phyloP scores from a whole-genome alignment of 1,284 basidiomycete genomes.

The Cryptococcus deneoformans region DNA sequence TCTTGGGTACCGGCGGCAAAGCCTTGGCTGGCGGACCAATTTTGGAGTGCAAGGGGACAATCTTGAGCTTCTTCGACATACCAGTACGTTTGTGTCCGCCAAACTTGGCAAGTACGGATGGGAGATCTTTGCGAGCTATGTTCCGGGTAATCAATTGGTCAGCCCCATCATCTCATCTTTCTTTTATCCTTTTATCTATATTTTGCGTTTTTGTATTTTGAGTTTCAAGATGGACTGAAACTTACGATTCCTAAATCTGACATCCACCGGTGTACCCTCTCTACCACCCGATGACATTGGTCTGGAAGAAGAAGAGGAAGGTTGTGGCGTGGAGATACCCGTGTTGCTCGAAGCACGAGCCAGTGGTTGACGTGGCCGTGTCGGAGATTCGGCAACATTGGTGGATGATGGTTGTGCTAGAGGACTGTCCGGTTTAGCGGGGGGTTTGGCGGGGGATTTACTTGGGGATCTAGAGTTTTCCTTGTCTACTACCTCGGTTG shows the following conservation, averaged over 20 bases:
- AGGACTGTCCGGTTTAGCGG: not conserved
- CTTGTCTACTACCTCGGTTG: not conserved
- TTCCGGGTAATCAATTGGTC: not conserved
- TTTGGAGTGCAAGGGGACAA: slow-evolving; percentile 41
- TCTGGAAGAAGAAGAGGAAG: no score
- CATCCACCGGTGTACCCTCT: no score
- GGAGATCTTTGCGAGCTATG: slow-evolving; percentile 43
- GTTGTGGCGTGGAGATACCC: not conserved
- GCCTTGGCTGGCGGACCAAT: slow-evolving; percentile 45
- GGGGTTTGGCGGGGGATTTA: not conserved
- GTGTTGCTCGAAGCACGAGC: slow-evolving; percentile 12
- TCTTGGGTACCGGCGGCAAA: slow-evolving; percentile 44
- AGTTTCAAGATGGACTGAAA: no score
- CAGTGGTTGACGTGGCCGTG: slow-evolving; percentile 5
- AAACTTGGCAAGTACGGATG: slow-evolving; percentile 40
- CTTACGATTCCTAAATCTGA: no score
- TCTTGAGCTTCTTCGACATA: slow-evolving; percentile 39
- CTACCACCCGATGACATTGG: no score
- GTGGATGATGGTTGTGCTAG: not conserved
- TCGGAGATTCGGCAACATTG: not conserved
- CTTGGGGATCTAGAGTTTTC: not conserved
- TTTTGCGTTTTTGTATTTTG: no score
- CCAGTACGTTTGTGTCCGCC: slow-evolving; percentile 37
- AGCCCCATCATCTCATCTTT: not conserved
- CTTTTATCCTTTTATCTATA: no score